Evolutionary conservation across 305 asterid species (phyloP), one percentile per base, ranked within the genome.

Genomic region (Fraxinus xanthoxyloides): DNA sequence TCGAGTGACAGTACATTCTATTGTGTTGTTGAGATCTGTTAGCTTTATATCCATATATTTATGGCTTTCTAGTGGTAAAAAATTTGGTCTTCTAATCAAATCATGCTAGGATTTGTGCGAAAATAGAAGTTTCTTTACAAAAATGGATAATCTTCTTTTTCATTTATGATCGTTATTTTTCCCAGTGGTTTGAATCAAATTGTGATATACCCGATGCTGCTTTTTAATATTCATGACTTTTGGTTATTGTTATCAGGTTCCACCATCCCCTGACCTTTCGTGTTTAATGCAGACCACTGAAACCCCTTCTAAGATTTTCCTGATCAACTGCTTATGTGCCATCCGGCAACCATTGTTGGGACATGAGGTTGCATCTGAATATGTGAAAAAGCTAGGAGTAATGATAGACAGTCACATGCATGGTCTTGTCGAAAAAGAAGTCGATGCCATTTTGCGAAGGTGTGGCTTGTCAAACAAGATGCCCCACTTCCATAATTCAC

Each of bases 261-360:
- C 54, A 9, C 70, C 77, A 65, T 63, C 78, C 59, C 21, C 9
- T 31, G 72, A 72, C 83, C 56, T 75, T 15, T 77, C 77, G 70
- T 63, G 26, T 81, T 35, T 80, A 30, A 28, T 86, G 88, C 93
- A 94, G 98, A 88, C 83, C 83, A 92, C 92, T 15, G 99, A 96
- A 87, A 89, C 95, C 72, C 99, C 97, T 26, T 91, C 98, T 0
- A 90, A 90, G 88, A 91, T 95, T 85, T 95, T 95, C 81, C 90
- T 94, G 76, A 92, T 95, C 90, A 95, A 94, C 97, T 96, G 99
- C 84, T 86, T 94, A 77, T 91, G 95, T 75, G 97, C 98, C 82
- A 92, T 96, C 86, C 92, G 93, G 23, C 98, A 93, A 86, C 98
- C 99, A 77, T 79, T 96, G 83, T 59, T 89, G 19, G 94, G 93